Evolutionary conservation across 1,284 basidiomycete genomes (phyloP), one percentile per base, ranked within the genome.

Genomic region (Veloporphyrellus conicus): DNA sequence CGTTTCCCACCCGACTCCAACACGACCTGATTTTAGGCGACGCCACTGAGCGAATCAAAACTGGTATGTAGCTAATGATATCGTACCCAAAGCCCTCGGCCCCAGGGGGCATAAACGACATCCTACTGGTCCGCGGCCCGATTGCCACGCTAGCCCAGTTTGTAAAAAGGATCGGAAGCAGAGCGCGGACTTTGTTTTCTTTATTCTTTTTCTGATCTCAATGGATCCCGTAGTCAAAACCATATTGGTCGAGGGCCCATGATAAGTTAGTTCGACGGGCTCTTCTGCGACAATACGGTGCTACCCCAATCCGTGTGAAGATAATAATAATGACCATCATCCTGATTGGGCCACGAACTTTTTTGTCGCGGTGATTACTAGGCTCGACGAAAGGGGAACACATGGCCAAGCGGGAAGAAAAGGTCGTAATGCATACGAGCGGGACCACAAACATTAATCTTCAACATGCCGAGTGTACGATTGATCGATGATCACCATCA

Each of bases 161-260:
- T 42, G 49, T 49, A 16, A 32, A 38, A n/a, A n/a, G n/a, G n/a
- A n/a, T n/a, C 50, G 52, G 58, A 42, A 49, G 22, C 38, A 41
- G 41, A 42, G 28, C 51, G 34, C 38, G 36, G 52, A 25, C 29
- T 39, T 31, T 14, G n/a, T n/a, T n/a, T n/a, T n/a, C n/a, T n/a
- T 8, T 25, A 18, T 29, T 25, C 7, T 6, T 37, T 22, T 37
- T 22, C 35, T 38, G 44, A 62, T 56, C 52, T 29, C 22, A 41
- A 59, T n/a, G n/a, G n/a, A n/a, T 62, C 51, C 45, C 22, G 16
- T 48, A 48, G 60, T 54, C 56, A 59, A 59, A 62, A 61, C 51
- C 62, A 56, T 25, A 49, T 50, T 51, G 38, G 50, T 61, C 58
- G 62, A 54, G 39, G 53, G 9, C 22, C 53, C 23, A 34, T 16